Evolutionary conservation across 1,284 basidiomycete species (phyloP), one percentile per base, ranked within the genome.

Genomic region (Takashimella koratensis): DNA sequence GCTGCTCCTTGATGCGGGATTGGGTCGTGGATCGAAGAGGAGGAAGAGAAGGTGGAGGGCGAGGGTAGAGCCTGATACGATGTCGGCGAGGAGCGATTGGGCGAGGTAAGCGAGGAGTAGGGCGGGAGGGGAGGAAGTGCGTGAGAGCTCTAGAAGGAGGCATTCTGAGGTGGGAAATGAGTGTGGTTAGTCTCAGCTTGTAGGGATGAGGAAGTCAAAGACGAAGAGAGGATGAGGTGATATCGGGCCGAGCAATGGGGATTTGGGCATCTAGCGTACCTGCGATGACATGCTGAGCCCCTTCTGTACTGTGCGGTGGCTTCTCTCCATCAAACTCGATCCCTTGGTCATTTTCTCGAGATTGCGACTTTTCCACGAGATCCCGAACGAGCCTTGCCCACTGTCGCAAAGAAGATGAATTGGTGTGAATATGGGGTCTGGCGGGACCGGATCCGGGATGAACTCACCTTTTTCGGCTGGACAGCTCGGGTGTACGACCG

Each of bases 61-160:
- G 11, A 68, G 51, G 3, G 59, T 52, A 5, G 57, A 61, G 5
- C 68, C 52, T 0, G 66, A 58, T 13, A 71, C 22, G 8, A 68
- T 16, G 0, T 41, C 42, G 5, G 43, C 21, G 0, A 56, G 23
- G 5, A 74, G 59, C 1, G 52, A 55, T 22, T 66, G 53, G 5
- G 65, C 46, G 23, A 74, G 65, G 52, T 74, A 74, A 3, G 43
- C 45, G 19, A 67, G 51, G 12, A 67, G 52, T 13, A 70, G 47
- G 5, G 67, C 62, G 0, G 68, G 30, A 8, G 30, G 65, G 10
- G 69, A 60, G 3, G 47, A 45, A 6, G 67, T 56, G 2, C 50
- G 41, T 0, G 64, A 47, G 5, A 71, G 52, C 26, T 54, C 57
- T 10, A 53, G 49, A 3, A 73, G 52, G 10, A 73, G 50, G 2